Conservation (phyloP, 306 rosid species). For the Styphnolobium japonicum region DNA sequence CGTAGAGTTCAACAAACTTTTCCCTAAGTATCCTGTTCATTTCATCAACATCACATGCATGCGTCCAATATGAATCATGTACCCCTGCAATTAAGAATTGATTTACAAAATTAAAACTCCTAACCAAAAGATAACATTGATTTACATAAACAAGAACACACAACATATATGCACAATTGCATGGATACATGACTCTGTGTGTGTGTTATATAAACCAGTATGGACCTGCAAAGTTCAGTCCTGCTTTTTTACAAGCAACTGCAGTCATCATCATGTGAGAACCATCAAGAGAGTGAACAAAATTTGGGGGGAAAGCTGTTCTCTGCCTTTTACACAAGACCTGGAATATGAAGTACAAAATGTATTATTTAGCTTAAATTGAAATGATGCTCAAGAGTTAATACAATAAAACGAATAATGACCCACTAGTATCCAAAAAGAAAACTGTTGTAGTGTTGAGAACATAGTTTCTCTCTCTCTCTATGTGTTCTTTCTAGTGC, state of each 20-base stretch:
- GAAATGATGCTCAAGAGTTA: neutral
- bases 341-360: slow-evolving; percentile 32
- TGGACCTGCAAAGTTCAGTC: slow-evolving; percentile 90
- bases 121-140: neutral
- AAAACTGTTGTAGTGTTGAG: neutral
- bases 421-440: neutral
- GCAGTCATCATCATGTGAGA: slow-evolving; percentile 99
- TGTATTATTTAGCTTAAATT: neutral
- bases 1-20: slow-evolving; percentile 89
- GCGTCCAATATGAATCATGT: slow-evolving; percentile 96
- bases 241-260: slow-evolving; percentile 79
- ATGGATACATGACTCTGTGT: neutral
- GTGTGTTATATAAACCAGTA: neutral
- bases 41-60: slow-evolving; percentile 86
- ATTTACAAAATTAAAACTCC: neutral
- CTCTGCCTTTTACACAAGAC: slow-evolving; percentile 83
- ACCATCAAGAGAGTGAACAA: slow-evolving; percentile 98
- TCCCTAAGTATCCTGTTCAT: slow-evolving; percentile 85
- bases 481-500: neutral
- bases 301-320: slow-evolving; percentile 96
- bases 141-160: neutral
- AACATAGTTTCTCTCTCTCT: neutral
- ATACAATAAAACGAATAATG: neutral
- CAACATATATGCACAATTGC: neutral
- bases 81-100: neutral